These are phyloP conservation scores for Fusarium stilboides DNA, from an alignment of 2,329 filamentous ascomycete genomes.

Conservation along the genomic window DNA sequence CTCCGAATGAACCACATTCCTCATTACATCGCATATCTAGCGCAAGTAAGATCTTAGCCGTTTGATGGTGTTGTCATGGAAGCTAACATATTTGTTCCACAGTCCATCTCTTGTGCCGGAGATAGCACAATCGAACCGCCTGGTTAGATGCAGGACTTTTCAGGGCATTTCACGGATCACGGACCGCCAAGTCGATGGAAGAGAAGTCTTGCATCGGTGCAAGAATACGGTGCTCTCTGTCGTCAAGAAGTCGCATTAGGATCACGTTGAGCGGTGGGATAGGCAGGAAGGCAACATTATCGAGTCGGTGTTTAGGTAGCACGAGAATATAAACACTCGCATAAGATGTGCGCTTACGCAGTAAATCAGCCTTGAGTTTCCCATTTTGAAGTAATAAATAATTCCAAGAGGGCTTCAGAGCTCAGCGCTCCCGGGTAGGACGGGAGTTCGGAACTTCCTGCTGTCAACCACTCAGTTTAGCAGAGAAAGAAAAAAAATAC, in stretches of 20 bases:
- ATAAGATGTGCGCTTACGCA: no score
- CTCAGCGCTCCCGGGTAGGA: neutral
- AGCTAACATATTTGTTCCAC: neutral
- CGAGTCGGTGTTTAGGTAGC: conserved; percentile 1
- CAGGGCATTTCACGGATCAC: neutral
- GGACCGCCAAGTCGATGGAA: neutral
- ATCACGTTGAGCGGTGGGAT: neutral
- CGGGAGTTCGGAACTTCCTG: neutral
- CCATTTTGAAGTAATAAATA: neutral
- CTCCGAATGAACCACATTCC: neutral
- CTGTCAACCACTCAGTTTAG: neutral
- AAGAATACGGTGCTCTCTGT: neutral
- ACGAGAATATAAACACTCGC: neutral
- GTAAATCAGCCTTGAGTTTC: no score
- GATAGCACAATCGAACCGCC: conserved; percentile 1
- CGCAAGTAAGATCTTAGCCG: neutral
- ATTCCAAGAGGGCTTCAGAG: neutral
- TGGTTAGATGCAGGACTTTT: neutral
- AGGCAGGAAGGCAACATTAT: neutral
- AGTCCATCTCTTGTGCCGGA: conserved; percentile 2
- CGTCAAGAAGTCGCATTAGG: neutral
- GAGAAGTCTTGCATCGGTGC: neutral
- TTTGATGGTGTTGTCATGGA: neutral
- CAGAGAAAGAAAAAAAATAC: neutral
- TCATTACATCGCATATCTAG: neutral